phyloP scores from a whole-genome alignment of 2,329 filamentous ascomycete genomes.

The Fusarium sp. region DNA sequence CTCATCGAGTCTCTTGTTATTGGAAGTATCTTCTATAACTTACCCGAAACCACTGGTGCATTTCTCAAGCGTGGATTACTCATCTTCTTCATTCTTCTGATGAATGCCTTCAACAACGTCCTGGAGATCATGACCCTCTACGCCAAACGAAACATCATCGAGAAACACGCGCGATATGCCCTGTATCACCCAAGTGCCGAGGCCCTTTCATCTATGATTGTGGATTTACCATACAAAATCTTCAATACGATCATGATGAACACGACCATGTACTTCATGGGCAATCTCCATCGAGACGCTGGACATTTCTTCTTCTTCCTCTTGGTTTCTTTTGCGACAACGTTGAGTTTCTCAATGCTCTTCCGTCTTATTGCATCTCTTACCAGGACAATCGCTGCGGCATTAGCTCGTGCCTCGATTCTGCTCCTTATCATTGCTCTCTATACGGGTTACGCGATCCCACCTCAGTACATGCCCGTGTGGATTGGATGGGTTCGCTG shows the following conservation, averaged over 20 bases:
- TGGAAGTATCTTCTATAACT: slow-evolving; percentile 44
- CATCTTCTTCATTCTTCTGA: slow-evolving; percentile 41
- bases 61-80: slow-evolving; percentile 32
- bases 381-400: slow-evolving; percentile 46
- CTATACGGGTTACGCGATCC: slow-evolving; percentile 64
- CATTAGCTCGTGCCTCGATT: slow-evolving; percentile 46
- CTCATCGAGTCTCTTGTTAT: slow-evolving; percentile 42
- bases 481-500: slow-evolving; percentile 71
- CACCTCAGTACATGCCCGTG: slow-evolving; percentile 61
- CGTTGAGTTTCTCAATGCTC: slow-evolving; percentile 74
- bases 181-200: slow-evolving; percentile 52
- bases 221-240: slow-evolving; percentile 45
- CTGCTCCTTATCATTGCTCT: slow-evolving; percentile 56
- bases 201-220: slow-evolving; percentile 43
- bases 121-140: slow-evolving; percentile 48
- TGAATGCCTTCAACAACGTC: slow-evolving; percentile 46
- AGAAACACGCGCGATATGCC: slow-evolving; percentile 54
- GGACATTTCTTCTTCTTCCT: slow-evolving; percentile 64
- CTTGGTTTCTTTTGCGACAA: slow-evolving; percentile 65
- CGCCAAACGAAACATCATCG: slow-evolving; percentile 51
- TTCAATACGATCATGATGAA: slow-evolving; percentile 56
- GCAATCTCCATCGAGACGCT: slow-evolving; percentile 71
- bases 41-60: slow-evolving; percentile 11
- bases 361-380: slow-evolving; percentile 59
- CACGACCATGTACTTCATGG: slow-evolving; percentile 73